Percentiles rank a stretch among this genome's conserved stretches.
Evolutionary conservation across 768 basidiomycete genomes (phyloP).

Genomic region (Strobilomyces echinocephalus): DNA sequence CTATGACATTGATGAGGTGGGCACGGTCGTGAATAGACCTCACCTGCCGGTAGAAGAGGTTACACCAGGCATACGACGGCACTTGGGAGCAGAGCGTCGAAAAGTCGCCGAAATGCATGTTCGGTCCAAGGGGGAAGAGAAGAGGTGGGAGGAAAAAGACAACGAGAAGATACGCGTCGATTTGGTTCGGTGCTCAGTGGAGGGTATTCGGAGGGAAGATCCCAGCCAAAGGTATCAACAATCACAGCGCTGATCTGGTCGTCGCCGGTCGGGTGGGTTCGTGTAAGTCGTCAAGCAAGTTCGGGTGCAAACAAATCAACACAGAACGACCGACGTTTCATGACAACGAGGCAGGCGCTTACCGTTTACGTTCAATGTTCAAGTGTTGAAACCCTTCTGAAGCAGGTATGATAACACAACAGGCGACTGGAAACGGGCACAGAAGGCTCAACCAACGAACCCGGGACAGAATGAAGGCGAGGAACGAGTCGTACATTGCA

Average conservation of each 20-base stretch:
- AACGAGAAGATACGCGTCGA: slow-evolving; percentile 2
- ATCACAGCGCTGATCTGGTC: slow-evolving; percentile 16
- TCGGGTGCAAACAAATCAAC: slow-evolving; percentile 30
- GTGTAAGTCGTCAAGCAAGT: slow-evolving; percentile 27
- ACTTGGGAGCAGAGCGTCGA: slow-evolving; percentile 57
- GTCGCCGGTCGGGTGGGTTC: slow-evolving; percentile 12
- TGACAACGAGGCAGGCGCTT: slow-evolving; percentile 19
- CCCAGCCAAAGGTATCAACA: slow-evolving; percentile 15
- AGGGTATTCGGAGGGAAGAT: slow-evolving; percentile 14
- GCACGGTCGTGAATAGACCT: slow-evolving; percentile 18
- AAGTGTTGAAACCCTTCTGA: neutral
- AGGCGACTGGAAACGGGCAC: neutral
- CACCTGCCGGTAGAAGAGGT: slow-evolving; percentile 89
- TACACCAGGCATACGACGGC: slow-evolving; percentile 89
- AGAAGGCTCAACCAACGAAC: neutral
- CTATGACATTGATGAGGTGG: slow-evolving; percentile 4
- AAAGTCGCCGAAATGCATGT: slow-evolving; percentile 73
- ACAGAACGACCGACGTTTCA: slow-evolving; percentile 22
- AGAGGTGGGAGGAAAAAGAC: neutral
- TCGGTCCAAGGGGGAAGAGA: slow-evolving; percentile 1
- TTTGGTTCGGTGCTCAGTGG: neutral
- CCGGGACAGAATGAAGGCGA: neutral
- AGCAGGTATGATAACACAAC: neutral
- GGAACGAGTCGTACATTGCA: neutral
- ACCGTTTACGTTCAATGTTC: neutral